These are phyloP conservation scores for Suhomyces faveliae DNA, from an alignment of 805 yeast genomes.

Conservation along the genomic window DNA sequence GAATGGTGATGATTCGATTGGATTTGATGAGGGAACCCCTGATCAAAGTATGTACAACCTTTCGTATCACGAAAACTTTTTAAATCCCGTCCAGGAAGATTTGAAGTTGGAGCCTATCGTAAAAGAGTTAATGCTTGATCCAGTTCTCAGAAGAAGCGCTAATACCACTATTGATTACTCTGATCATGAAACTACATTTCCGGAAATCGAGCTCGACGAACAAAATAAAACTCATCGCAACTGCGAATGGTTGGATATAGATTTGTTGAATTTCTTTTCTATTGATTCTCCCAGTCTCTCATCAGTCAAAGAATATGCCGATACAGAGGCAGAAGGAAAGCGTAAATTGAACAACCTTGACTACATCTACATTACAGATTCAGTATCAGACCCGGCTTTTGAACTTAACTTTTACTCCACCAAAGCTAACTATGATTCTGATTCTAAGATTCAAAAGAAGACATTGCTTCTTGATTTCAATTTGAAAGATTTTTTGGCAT, in stretches of 20 bases:
- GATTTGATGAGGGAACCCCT: neutral
- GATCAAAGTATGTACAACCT: conserved; percentile 2
- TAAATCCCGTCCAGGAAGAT: conserved; percentile 9
- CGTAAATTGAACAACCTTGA: neutral
- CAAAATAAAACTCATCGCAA: no score
- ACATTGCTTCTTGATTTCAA: conserved; percentile 8
- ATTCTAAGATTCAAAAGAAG: neutral
- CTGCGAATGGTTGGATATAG: conserved; percentile 1
- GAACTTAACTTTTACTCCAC: conserved; percentile 1
- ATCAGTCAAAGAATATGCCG: neutral
- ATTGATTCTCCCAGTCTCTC: neutral
- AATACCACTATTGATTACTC: neutral
- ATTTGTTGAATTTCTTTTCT: neutral
- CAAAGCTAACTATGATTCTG: neutral
- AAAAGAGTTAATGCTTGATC: conserved; percentile 7
- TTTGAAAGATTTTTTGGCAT: conserved; percentile 3
- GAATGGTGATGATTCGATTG: neutral
- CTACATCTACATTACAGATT: conserved; percentile 6
- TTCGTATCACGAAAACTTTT: neutral
- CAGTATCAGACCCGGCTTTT: conserved; percentile 2
- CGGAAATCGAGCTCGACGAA: neutral
- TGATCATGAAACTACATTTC: neutral
- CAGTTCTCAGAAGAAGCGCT: conserved; percentile 5
- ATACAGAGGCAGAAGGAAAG: neutral
- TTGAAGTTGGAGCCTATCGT: conserved; percentile 8